These are phyloP conservation scores for Xanthoparmelia taractica DNA, from an alignment of 495 filamentous ascomycete species.

Conservation along the genomic window DNA sequence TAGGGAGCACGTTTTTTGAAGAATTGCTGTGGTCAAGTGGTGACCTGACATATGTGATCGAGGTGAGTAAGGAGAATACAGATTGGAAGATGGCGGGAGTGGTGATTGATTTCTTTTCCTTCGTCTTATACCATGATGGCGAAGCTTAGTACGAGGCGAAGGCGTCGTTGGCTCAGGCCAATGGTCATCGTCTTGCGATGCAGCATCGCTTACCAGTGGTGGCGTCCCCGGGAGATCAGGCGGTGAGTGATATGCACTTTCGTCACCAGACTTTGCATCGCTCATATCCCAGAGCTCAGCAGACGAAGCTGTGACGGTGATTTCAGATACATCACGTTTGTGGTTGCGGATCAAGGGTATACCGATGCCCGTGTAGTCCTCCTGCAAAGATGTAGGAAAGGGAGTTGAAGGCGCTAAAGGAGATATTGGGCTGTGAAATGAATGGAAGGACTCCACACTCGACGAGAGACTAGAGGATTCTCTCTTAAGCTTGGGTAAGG, in stretches of 20 bases:
- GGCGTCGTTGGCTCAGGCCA: conserved; percentile 38
- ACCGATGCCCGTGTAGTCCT: conserved; percentile 5
- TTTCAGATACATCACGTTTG: conserved; percentile 35
- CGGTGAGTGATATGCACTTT: conserved; percentile 17
- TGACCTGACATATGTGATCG: conserved; percentile 32
- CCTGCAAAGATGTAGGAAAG: conserved; percentile 36
- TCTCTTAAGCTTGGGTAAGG: conserved; percentile 24
- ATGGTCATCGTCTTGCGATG: conserved; percentile 31
- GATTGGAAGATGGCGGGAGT: conserved; percentile 56
- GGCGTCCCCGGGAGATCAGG: conserved; percentile 25
- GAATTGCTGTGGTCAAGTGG: conserved; percentile 56
- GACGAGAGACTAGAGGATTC: conserved; percentile 43
- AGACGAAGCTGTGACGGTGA: conserved; percentile 37
- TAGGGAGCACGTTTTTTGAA: conserved; percentile 67
- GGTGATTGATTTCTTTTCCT: conserved; percentile 60
- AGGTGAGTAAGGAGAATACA: conserved; percentile 47
- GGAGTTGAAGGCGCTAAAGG: conserved; percentile 44
- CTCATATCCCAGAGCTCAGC: conserved; percentile 27
- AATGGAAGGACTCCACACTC: conserved; percentile 55
- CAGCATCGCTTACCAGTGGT: conserved; percentile 26
- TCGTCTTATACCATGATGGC: conserved; percentile 45
- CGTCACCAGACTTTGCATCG: conserved; percentile 24
- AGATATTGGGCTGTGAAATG: conserved; percentile 45
- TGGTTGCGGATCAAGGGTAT: conserved; percentile 24
- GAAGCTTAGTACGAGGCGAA: conserved; percentile 44